Evolutionary conservation across 495 filamentous ascomycete genomes (phyloP).

Genomic region (Aspergillus sclerotioniger): DNA sequence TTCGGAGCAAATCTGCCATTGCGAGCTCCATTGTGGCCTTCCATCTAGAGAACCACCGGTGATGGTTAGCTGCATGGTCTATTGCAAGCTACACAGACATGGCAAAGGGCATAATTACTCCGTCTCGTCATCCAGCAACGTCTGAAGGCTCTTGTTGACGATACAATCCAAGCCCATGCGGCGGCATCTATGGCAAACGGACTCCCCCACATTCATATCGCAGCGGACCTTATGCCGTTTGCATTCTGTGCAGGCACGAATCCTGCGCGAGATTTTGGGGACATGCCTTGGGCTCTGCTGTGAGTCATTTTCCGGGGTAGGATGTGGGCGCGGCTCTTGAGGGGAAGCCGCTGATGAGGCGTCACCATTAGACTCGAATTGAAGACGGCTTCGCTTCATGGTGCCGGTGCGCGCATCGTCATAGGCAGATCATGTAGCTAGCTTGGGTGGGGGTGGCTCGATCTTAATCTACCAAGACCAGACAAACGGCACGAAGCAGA

Average conservation of each 20-base stretch:
- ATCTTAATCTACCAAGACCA: background rate
- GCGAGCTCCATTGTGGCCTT: constrained; percentile 47
- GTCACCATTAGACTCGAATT: constrained; percentile 45
- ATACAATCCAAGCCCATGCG: constrained; percentile 52
- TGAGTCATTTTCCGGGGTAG: constrained; percentile 33
- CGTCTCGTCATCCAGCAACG: constrained; percentile 51
- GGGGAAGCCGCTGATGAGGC: constrained; percentile 38
- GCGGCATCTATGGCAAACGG: constrained; percentile 47
- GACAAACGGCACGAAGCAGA: background rate
- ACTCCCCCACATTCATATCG: constrained; percentile 48
- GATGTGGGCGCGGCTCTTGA: constrained; percentile 24
- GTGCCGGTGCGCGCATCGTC: constrained; percentile 20
- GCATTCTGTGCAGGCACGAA: constrained; percentile 55
- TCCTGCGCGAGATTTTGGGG: constrained; percentile 55
- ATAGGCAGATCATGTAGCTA: background rate
- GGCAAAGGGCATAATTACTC: constrained; percentile 31
- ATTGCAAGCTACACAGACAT: constrained; percentile 7
- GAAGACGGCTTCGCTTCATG: constrained; percentile 49
- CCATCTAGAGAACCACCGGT: constrained; percentile 31
- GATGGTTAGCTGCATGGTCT: constrained; percentile 7
- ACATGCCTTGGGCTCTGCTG: constrained; percentile 33
- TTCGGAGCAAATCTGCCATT: constrained; percentile 46
- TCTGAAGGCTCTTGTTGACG: constrained; percentile 57
- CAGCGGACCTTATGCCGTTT: constrained; percentile 55
- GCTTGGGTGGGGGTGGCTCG: background rate